Evolutionary conservation across 345 rosid species (phyloP).

Genomic region (Populus simonii): DNA sequence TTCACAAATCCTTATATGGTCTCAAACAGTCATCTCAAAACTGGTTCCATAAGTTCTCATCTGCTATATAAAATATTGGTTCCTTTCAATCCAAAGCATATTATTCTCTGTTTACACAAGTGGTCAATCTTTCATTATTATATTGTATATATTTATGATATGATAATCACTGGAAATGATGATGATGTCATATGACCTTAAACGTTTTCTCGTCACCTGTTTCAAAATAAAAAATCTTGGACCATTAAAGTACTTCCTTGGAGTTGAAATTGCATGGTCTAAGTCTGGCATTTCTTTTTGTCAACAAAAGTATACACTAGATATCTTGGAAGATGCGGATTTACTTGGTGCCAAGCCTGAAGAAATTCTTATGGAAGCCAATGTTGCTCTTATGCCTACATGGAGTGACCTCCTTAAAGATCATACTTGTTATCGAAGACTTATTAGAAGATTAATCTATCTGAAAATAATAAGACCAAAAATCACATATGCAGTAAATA

Average conservation of each 20-base stretch:
- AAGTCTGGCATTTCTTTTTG: background rate
- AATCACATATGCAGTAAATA: background rate
- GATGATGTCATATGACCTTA: too few relatives aligned
- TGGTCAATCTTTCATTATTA: background rate
- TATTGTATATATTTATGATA: too few relatives aligned
- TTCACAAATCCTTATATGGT: background rate
- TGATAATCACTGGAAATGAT: background rate
- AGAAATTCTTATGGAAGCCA: background rate
- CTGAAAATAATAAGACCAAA: background rate
- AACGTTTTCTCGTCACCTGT: accelerated
- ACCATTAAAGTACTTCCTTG: background rate
- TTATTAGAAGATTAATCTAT: background rate
- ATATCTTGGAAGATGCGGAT: background rate
- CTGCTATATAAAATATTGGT: too few relatives aligned
- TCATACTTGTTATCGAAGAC: background rate
- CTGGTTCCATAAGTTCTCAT: background rate
- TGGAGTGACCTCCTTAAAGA: background rate
- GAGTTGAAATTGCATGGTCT: background rate
- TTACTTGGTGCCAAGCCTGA: background rate
- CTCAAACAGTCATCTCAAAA: background rate
- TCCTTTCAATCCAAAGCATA: too few relatives aligned
- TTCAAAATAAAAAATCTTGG: background rate
- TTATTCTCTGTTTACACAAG: background rate
- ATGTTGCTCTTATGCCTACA: background rate
- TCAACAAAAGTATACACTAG: background rate